These are phyloP conservation scores for Amoebophrya sp. DNA, from an alignment of 169 alveolate species.

Conservation along the genomic window DNA sequence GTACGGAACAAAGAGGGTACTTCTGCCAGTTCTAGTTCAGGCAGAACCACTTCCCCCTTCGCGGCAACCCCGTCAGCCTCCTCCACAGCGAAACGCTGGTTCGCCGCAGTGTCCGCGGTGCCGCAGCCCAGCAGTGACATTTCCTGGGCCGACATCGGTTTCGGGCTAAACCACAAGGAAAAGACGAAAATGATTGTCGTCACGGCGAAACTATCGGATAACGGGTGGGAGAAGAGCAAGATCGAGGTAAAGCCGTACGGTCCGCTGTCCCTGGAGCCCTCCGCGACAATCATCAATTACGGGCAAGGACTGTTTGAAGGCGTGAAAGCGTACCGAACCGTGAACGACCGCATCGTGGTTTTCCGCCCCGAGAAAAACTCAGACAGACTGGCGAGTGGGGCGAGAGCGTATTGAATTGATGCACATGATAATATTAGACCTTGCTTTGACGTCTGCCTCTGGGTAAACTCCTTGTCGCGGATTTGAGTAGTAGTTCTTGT, in stretches of 20 bases:
- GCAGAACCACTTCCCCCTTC: too few relatives aligned
- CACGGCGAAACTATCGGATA: not conserved
- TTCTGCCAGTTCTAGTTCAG: too few relatives aligned
- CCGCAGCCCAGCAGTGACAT: too few relatives aligned
- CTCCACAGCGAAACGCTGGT: too few relatives aligned
- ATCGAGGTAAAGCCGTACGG: conserved; percentile 24
- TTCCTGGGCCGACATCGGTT: not conserved
- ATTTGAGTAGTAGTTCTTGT: not conserved
- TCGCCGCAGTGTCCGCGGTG: too few relatives aligned
- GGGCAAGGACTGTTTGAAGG: conserved; percentile 25
- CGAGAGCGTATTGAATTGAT: not conserved
- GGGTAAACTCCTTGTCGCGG: not conserved
- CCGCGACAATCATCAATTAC: not conserved
- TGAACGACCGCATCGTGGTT: not conserved
- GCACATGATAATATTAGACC: too few relatives aligned
- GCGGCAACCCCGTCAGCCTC: too few relatives aligned
- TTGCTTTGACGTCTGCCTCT: not conserved
- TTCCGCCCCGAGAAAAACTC: not conserved
- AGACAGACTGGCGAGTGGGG: not conserved
- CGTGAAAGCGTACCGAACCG: not conserved
- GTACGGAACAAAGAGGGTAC: too few relatives aligned
- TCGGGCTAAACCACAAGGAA: not conserved
- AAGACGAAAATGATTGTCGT: not conserved
- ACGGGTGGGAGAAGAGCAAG: not conserved
- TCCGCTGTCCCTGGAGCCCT: not conserved